Evolutionary conservation across 345 rosid species (phyloP), one percentile per base, ranked within the genome.

Genomic region (Combretum micranthum): DNA sequence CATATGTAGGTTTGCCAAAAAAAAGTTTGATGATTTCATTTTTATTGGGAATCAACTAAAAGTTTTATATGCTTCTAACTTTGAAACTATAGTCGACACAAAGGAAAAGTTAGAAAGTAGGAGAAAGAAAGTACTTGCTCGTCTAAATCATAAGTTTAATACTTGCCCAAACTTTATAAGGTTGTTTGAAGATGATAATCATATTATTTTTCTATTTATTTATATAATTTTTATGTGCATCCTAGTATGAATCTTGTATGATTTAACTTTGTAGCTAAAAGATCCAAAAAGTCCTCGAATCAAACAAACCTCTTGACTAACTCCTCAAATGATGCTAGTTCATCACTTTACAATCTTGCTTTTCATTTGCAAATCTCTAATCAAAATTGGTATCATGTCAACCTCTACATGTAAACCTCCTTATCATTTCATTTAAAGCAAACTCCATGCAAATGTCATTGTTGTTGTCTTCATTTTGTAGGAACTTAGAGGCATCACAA

Each of bases 101-200:
- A 78, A 67, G 71, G 86, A 82, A 44, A 92, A 86, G 85, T 62
- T 92, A 72, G 97, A 92, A 65, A 74, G 77, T 14, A 82, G 94
- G 56, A 80, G 87, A 69, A 86, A 68, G 72, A 94, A 88, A 75
- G 86, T 91, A 45, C 70, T 81, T 47, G 70, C 79, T 3, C 73
- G 91, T 60, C 66, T 82, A 37, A 84, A 83, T 66, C 22, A 90
- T 88, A 76, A 71, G 83, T 57, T 69, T 68, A 21, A n/a, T n/a
- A n/a, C n/a, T n/a, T n/a, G n/a, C n/a, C n/a, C n/a, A n/a, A n/a
- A n/a, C n/a, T n/a, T n/a, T n/a, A n/a, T n/a, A n/a, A n/a, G n/a
- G n/a, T n/a, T n/a, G n/a, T n/a, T n/a, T n/a, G n/a, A n/a, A n/a
- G n/a, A n/a, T n/a, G n/a, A n/a, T n/a, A n/a, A n/a, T n/a, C n/a